Conservation (phyloP, 2,329 filamentous ascomycete species). For the Teratosphaeria zuluensis region DNA sequence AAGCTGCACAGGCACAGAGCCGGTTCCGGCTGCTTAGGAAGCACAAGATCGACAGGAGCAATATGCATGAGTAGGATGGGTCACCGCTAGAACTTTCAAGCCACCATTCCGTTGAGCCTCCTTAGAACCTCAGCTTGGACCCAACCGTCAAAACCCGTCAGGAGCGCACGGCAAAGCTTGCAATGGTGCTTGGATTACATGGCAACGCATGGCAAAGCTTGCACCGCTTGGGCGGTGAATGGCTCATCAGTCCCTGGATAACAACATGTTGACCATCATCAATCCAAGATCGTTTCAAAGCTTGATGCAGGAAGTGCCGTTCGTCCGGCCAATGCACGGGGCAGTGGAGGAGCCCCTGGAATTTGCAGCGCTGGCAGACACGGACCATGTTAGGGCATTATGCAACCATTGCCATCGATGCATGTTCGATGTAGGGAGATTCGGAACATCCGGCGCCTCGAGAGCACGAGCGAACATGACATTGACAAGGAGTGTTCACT, state of each 20-base stretch:
- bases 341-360: neutral
- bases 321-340: neutral
- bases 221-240: neutral
- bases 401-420: neutral
- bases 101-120: neutral
- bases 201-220: neutral
- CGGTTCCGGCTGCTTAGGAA: neutral
- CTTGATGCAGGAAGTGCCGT: neutral
- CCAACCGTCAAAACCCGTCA: neutral
- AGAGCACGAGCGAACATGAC: too few species aligned
- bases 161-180: neutral
- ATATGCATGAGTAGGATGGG: neutral
- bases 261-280: too few species aligned
- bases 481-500: too few species aligned
- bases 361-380: neutral
- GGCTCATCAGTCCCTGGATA: neutral
- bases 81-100: neutral
- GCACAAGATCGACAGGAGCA: neutral
- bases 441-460: neutral
- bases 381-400: neutral
- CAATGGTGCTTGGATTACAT: neutral
- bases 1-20: too few species aligned
- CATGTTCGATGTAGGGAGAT: neutral
- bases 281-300: too few species aligned
- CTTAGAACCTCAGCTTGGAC: neutral